Percentiles rank a stretch among this genome's conserved stretches.
These are phyloP conservation scores for Salvia splendens DNA, from an alignment of 257 asterid genomes.

Conservation along the genomic window DNA sequence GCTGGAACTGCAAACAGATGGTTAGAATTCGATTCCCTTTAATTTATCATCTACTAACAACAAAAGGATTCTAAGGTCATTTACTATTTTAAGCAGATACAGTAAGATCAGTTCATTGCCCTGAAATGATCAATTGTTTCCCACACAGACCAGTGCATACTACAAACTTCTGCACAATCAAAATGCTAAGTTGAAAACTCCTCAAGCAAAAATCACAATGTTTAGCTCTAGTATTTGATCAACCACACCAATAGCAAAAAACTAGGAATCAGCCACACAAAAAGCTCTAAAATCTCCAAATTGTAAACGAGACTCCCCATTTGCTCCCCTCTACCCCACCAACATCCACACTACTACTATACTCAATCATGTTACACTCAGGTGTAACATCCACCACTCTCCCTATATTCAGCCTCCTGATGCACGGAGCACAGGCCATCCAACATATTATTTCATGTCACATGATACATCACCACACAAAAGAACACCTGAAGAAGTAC, in stretches of 20 bases:
- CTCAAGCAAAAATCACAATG: constrained; percentile 2
- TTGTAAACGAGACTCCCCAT: not conserved
- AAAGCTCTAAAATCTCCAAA: not conserved
- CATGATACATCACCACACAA: not conserved
- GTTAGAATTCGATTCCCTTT: not conserved
- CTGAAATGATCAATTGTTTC: no score
- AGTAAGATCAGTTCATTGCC: no score
- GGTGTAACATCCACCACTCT: not conserved
- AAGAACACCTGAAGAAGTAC: not conserved
- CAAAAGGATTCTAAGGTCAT: no score
- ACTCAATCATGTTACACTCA: not conserved
- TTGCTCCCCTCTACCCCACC: no score
- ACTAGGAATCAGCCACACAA: not conserved
- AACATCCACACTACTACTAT: not conserved
- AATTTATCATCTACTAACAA: not conserved
- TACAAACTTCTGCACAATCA: not conserved
- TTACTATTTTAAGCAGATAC: no score
- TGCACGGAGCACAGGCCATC: not conserved
- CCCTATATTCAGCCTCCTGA: not conserved
- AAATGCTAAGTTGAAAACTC: not conserved
- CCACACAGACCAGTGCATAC: no score
- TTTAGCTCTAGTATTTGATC: not conserved
- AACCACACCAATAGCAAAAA: not conserved
- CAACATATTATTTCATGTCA: no score
- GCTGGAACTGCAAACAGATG: not conserved